Evolutionary conservation across 768 basidiomycete species (phyloP).

Genomic region (Gloeostereum incarnatum): DNA sequence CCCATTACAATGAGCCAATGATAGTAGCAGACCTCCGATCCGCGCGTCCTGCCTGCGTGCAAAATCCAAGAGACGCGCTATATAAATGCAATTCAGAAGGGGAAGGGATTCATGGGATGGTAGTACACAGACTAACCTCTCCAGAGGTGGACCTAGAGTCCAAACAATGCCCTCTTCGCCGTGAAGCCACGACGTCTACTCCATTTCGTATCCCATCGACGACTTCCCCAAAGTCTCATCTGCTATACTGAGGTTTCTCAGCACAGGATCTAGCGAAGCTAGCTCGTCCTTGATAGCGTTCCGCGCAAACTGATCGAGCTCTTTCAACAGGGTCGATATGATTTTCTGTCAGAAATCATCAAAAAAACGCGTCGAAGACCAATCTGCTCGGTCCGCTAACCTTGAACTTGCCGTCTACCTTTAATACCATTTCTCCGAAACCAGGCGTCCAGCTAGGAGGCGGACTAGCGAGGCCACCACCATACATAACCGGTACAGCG

Average conservation of each 20-base stretch:
- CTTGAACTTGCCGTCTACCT: slow-evolving; percentile 81
- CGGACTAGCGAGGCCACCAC: slow-evolving; percentile 25
- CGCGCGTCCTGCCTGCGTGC: no score
- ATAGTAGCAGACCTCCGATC: no score
- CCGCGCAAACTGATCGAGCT: slow-evolving; percentile 75
- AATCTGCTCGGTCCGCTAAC: slow-evolving; percentile 29
- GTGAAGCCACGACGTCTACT: no score
- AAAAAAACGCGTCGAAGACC: not conserved
- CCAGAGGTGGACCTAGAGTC: no score
- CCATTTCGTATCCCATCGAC: no score
- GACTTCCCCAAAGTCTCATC: no score
- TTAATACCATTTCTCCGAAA: slow-evolving; percentile 66
- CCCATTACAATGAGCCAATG: no score
- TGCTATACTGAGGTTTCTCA: slow-evolving; percentile 43
- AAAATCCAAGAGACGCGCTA: no score
- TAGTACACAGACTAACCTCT: no score
- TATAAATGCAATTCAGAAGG: no score
- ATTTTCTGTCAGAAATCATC: slow-evolving; percentile 56
- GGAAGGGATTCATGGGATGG: no score
- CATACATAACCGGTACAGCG: slow-evolving; percentile 17
- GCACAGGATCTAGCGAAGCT: slow-evolving; percentile 69
- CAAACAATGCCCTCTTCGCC: no score
- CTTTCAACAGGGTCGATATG: slow-evolving; percentile 68
- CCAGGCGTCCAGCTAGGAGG: slow-evolving; percentile 53
- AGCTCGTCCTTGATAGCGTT: slow-evolving; percentile 78